These are phyloP conservation scores for Tubosaeta sp. DNA, from an alignment of 768 basidiomycete genomes.

Conservation along the genomic window DNA sequence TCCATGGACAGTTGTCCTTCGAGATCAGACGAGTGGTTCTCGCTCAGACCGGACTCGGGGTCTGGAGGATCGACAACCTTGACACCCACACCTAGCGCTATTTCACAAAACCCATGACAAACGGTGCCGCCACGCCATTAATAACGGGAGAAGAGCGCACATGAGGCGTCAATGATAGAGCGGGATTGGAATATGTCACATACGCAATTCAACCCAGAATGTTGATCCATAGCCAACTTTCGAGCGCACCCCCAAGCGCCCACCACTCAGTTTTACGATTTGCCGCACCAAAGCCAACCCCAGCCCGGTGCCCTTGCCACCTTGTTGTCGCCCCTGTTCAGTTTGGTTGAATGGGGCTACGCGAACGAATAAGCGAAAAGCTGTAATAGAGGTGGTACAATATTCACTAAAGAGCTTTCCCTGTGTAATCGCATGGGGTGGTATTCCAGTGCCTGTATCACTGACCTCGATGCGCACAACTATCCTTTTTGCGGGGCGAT, in stretches of 20 bases:
- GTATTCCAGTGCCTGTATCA: slow-evolving; percentile 69
- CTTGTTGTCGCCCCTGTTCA: slow-evolving; percentile 70
- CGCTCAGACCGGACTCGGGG: slow-evolving; percentile 20
- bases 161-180: slow-evolving; percentile 10
- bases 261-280: slow-evolving; percentile 72
- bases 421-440: slow-evolving; percentile 62
- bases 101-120: neutral
- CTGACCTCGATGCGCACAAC: slow-evolving; percentile 83
- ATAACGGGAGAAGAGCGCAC: slow-evolving; percentile 2
- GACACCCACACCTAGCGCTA: slow-evolving; percentile 66
- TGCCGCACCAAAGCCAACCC: slow-evolving; percentile 74
- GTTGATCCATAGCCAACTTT: slow-evolving; percentile 70
- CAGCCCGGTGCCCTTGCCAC: slow-evolving; percentile 69
- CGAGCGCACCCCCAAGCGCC: slow-evolving; percentile 65
- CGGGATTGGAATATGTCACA: slow-evolving; percentile 20
- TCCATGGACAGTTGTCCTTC: slow-evolving; percentile 27
- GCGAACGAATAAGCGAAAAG: slow-evolving; percentile 3
- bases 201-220: slow-evolving; percentile 83
- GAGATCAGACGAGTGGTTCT: slow-evolving; percentile 19
- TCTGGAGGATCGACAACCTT: slow-evolving; percentile 37
- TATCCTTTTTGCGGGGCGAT: slow-evolving; percentile 48
- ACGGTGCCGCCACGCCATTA: slow-evolving; percentile 5
- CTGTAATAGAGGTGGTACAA: neutral
- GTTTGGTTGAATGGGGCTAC: slow-evolving; percentile 76
- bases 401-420: slow-evolving; percentile 66